Evolutionary conservation across 345 rosid species (phyloP), one percentile per base, ranked within the genome.

Genomic region (Hypericum perforatum): DNA sequence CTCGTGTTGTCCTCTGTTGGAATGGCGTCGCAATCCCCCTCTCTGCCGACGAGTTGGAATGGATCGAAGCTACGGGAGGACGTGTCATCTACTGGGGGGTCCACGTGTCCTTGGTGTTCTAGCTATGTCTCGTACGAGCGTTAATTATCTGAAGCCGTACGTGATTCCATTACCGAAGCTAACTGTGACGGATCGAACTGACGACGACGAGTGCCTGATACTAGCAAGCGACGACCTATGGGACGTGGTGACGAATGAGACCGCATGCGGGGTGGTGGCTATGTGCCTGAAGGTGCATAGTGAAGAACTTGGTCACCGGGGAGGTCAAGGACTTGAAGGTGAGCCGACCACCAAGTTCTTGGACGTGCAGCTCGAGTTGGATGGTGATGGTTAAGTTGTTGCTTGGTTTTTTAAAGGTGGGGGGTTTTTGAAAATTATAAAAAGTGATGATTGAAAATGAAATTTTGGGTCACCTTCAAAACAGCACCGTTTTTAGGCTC

Each of bases 41-140:
- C 45, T 85, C 97, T 5, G 46, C 70, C 39, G 95, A 89, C 62
- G 97, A 89, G 65, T 60, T 85, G 41, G 49, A 29, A 7, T 74
- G 97, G 61, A 85, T 89, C 63, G 66, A 89, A 39, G 66, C 59
- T 45, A 89, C 89, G 0, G 95, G 95, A 0, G 97, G 97, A 48
- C 84, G 91, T 5, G 95, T 89, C 3, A 85, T 89, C 5, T 85
- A 81, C 54, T 89, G 97, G 97, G 95, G 3, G 89, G 94, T 0
- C 66, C 97, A 0, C 74, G 99, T 41, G 99, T 92, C 0, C 74
- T 73, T 0, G 99, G 99, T 5, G 85, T 89, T 9, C 64, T 89
- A 53, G 94, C 97, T 8, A 89, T 80, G 97, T 89, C 97, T 0
- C 75, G n/a, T 43, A 11, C 62, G 81, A 92, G 98, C 0, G 98